These are phyloP conservation scores for Scleroderma citrinum DNA, from an alignment of 768 basidiomycete species.

Conservation along the genomic window DNA sequence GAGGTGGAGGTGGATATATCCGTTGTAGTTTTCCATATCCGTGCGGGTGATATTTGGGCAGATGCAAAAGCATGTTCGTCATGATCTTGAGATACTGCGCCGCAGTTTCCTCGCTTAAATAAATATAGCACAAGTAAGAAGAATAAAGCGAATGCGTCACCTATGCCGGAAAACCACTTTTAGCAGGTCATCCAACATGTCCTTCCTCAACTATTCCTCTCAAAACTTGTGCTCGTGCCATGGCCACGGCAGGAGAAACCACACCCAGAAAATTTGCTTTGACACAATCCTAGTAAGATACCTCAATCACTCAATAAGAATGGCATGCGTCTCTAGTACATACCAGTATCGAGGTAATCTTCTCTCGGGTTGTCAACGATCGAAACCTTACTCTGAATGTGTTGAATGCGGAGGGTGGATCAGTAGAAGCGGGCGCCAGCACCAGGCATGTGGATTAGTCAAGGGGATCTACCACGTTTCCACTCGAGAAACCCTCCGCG, in stretches of 20 bases:
- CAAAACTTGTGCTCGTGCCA: slow-evolving; percentile 45
- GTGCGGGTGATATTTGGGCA: slow-evolving; percentile 3
- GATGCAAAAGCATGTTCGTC: not conserved
- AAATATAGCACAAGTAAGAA: not conserved
- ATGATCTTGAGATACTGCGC: slow-evolving; percentile 11
- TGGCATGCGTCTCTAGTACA: slow-evolving; percentile 60
- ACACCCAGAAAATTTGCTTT: not conserved
- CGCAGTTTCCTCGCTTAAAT: slow-evolving; percentile 25
- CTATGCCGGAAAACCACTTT: slow-evolving; percentile 46
- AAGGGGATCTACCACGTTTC: slow-evolving; percentile 44
- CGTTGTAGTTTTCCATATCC: slow-evolving; percentile 3
- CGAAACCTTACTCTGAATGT: slow-evolving; percentile 61
- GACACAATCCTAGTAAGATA: slow-evolving; percentile 2
- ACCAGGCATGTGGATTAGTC: slow-evolving; percentile 11
- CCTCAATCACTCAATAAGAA: slow-evolving; percentile 58
- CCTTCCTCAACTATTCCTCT: slow-evolving; percentile 53
- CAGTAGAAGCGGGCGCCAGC: slow-evolving; percentile 1
- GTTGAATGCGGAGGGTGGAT: slow-evolving; percentile 38
- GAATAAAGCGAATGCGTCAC: slow-evolving; percentile 7
- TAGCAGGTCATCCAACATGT: slow-evolving; percentile 54
- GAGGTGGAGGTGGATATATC: slow-evolving; percentile 2
- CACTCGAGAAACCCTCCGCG: slow-evolving; percentile 68
- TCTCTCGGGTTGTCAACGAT: slow-evolving; percentile 28
- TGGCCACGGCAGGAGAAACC: slow-evolving; percentile 13
- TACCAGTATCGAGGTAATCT: slow-evolving; percentile 39